Conservation (phyloP, 139 green algal genomes). For the Tetratostichococcus sp. region DNA sequence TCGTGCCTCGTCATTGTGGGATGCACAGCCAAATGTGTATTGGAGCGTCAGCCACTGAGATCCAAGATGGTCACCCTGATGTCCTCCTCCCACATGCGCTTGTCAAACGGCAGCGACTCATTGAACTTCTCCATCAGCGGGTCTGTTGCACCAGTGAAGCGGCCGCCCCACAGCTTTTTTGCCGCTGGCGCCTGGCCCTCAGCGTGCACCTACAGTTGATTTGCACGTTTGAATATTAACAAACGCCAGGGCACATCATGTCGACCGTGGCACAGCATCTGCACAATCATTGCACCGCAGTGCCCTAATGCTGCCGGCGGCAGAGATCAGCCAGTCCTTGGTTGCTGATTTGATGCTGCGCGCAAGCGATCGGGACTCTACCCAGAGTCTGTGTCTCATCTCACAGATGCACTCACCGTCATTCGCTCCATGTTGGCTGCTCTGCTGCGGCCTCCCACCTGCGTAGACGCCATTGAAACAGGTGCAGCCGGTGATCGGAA, state of each 20-base stretch:
- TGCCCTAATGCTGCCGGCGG: too few relatives aligned
- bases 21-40: too few relatives aligned
- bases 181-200: not conserved
- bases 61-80: constrained; percentile 71
- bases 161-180: constrained; percentile 91
- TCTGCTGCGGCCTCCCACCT: not conserved
- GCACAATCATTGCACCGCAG: too few relatives aligned
- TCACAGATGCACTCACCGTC: too few relatives aligned
- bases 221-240: too few relatives aligned
- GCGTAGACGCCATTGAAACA: not conserved
- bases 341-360: not conserved
- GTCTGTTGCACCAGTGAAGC: constrained; percentile 90
- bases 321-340: not conserved
- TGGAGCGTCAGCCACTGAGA: too few relatives aligned
- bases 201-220: not conserved
- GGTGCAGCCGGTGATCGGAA: too few relatives aligned
- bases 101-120: constrained; percentile 88
- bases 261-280: too few relatives aligned
- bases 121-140: constrained; percentile 98
- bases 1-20: too few relatives aligned
- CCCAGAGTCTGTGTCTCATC: too few relatives aligned
- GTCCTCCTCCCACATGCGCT: constrained; percentile 91
- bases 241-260: too few relatives aligned
- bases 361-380: too few relatives aligned
- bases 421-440: not conserved